These are phyloP conservation scores for Penicillium lagena DNA, from an alignment of 495 filamentous ascomycete species.

Conservation along the genomic window DNA sequence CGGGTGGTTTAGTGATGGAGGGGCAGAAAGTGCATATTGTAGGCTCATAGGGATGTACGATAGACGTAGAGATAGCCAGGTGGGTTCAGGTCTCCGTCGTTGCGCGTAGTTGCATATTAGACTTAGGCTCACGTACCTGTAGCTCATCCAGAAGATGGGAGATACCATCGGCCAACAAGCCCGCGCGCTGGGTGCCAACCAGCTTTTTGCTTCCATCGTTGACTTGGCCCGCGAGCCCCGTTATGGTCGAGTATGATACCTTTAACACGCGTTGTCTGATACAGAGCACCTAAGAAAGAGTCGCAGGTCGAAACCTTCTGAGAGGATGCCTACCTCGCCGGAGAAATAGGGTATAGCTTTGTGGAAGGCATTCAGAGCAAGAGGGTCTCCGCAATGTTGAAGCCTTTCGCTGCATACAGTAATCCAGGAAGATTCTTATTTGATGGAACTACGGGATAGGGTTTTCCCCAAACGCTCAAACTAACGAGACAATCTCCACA, in stretches of 20 bases:
- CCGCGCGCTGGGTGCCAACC: constrained; percentile 56
- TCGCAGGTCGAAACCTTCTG: constrained; percentile 55
- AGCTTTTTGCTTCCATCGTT: constrained; percentile 61
- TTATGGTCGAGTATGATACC: constrained; percentile 45
- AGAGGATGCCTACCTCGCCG: constrained; percentile 57
- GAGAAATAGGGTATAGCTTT: constrained; percentile 55
- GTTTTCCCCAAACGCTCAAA: too few species aligned
- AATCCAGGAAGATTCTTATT: too few species aligned
- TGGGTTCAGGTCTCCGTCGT: too few species aligned
- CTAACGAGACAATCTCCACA: too few species aligned
- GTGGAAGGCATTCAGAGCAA: constrained; percentile 55
- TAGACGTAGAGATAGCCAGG: too few species aligned
- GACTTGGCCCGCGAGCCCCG: constrained; percentile 62
- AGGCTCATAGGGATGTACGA: too few species aligned
- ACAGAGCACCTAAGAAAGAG: neutral
- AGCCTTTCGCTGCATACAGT: constrained; percentile 62
- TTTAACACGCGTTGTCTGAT: too few species aligned
- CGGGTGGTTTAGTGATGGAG: too few species aligned
- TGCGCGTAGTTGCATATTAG: too few species aligned
- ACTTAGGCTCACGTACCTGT: neutral
- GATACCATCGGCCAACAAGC: constrained; percentile 54
- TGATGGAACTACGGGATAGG: too few species aligned
- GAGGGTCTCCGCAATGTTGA: constrained; percentile 61
- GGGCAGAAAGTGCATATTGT: too few species aligned
- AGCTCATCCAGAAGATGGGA: constrained; percentile 56